Evolutionary conservation across 148 eudicot species (phyloP), one percentile per base, ranked within the genome.

Genomic region (Chenopodium berlandieri): DNA sequence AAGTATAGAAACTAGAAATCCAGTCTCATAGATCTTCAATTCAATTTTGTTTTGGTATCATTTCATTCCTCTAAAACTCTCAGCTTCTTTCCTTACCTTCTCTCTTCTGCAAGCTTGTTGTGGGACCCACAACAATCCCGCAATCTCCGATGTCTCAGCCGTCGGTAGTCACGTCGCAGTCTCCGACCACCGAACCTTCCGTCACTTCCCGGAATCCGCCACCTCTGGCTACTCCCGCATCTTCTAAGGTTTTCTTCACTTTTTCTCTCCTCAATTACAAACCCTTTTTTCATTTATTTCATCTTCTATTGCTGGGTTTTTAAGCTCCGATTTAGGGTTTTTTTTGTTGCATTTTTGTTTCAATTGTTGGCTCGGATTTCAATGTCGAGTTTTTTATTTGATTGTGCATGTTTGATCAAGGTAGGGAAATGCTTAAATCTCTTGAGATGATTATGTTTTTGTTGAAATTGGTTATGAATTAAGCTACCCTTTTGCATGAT

Each of bases 221-320:
- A 2, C 54, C 83, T 9, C 80, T 81, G 31, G 32, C 86, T 1
- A 77, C 83, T 12, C 80, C 86, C 23, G 71, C 66, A 44, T 76
- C 86, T 62, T 78, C 85, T 52, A 84, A 84, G 86, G 86, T 84
- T 40, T 17, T 13, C 12, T 73, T 60, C 56, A 27, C 60, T 40
- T 72, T 47, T 60, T 72, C 30, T 44, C 44, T 60, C 48, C 47
- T 27, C 22, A 20, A 13, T 65, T 64, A 1, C 9, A 66, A 71
- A 48, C 81, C 71, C 77, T 71, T n/a, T n/a, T 47, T 9, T n/a
- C 0, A 22, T 31, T 54, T 22, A 25, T 4, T 32, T 8, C 4
- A 12, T 44, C 34, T 52, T 47, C 75, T 8, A 71, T 40, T 71
- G 16, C 32, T 76, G 5, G 4, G 23, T 48, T 25, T 68, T 30